A percentile compares a stretch with the other conserved stretches of the same genome.
Evolutionary conservation across 352 stramenopile genomes (phyloP).

Genomic region (Aphanomyces euteiches): DNA sequence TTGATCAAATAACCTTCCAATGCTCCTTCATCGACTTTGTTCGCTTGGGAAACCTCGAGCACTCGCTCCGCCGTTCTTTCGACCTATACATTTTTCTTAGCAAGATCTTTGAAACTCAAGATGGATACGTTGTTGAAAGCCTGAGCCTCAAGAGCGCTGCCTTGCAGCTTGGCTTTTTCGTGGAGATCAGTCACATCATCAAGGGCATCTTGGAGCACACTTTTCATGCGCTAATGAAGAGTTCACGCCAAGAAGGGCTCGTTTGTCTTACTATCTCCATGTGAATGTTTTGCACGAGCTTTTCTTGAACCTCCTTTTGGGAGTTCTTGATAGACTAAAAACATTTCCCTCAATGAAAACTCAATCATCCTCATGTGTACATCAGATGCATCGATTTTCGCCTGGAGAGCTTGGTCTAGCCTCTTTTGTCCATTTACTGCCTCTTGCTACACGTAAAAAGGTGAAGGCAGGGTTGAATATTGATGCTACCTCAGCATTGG

Average conservation of each 20-base stretch:
- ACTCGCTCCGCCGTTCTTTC: slow-evolving; percentile 50
- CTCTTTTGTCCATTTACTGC: neutral
- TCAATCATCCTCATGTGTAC: neutral
- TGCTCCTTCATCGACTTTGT: slow-evolving; percentile 44
- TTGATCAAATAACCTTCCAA: slow-evolving; percentile 86
- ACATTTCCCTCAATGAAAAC: neutral
- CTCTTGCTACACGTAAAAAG: neutral
- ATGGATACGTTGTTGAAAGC: slow-evolving; percentile 25
- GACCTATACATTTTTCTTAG: neutral
- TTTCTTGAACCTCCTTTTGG: slow-evolving; percentile 22
- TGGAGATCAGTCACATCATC: slow-evolving; percentile 17
- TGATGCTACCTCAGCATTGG: neutral
- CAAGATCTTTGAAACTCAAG: too few species aligned
- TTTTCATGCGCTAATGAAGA: slow-evolving; percentile 11
- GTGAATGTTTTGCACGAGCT: slow-evolving; percentile 13
- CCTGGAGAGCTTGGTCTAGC: slow-evolving; percentile 4
- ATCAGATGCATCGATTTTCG: slow-evolving; percentile 20
- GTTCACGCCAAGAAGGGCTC: neutral
- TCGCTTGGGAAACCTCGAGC: slow-evolving; percentile 70
- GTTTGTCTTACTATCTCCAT: slow-evolving; percentile 18
- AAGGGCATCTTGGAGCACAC: slow-evolving; percentile 19
- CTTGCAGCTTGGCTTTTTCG: slow-evolving; percentile 23
- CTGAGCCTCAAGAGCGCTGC: slow-evolving; percentile 12
- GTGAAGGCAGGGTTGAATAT: neutral
- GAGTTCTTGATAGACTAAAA: slow-evolving; percentile 29